Base-by-base conservation (phyloP, 495 filamentous ascomycete genomes). In the Collariella sp. region DNA sequence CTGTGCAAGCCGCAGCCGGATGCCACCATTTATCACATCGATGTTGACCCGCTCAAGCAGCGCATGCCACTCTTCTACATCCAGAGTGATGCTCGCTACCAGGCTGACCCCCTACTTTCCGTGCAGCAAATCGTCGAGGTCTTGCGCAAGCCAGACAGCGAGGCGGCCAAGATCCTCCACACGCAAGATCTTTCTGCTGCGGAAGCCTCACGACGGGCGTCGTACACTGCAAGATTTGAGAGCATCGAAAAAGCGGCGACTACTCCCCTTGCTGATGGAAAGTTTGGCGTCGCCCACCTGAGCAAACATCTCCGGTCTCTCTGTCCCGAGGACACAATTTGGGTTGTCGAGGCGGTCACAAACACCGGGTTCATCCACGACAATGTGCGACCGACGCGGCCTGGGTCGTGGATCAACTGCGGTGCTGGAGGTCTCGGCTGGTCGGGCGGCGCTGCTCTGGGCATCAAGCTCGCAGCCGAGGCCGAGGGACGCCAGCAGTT, bases 371-470 rank as follows among this genome's bases (percentile, higher is more conserved):
- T 86, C 46, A 87, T 94, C 12, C 83, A 88, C 19, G 89, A 97
- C 60, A 85, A 88, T 58, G 64, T 96, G n/a, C 80, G 81, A 62
- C 83, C 84, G 12, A 86, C 80, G 13, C 57, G 82, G 1, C 91
- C 90, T 0, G 87, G 90, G 5, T 83, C 82, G 7, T 93, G 88
- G 84, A 83, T 95, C 63, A 95, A 95, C 72, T 97, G 91, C 66
- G 91, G 91, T 13, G 91, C 91, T 31, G 91, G 91, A 34, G 91
- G 91, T 4, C 77, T 96, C 0, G 91, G 91, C 19, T 97, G 91
- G 91, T 91, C 86, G 16, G 91, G 91, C 20, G 91, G 91, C 42
- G 91, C 80, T 51, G 82, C 87, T 2, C 69, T 95, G 5, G 91
- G 91, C n/a, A 88, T 95, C 65, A 95, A 95, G 67, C 78, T 97